phyloP scores from a whole-genome alignment of 768 basidiomycete genomes.

The Lactarius tabidus region DNA sequence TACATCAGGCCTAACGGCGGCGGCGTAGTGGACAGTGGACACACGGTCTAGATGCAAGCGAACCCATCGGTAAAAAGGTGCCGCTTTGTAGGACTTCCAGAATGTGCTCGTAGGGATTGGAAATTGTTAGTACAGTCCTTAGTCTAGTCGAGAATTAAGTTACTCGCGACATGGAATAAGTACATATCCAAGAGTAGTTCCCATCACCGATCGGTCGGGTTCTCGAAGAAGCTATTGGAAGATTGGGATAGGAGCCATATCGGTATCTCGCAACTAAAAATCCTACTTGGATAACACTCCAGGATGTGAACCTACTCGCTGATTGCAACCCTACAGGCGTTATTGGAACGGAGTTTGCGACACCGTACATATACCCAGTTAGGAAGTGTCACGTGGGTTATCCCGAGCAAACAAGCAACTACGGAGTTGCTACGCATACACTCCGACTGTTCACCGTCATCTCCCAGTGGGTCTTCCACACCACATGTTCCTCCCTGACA shows the following conservation, averaged over 20 bases:
- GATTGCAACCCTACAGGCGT: background rate
- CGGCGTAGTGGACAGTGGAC: background rate
- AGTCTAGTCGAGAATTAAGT: background rate
- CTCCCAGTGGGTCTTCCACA: conserved; percentile 19
- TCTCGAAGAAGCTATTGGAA: conserved; percentile 8
- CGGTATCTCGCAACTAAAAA: background rate
- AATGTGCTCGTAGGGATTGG: background rate
- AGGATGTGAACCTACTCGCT: background rate
- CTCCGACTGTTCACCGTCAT: conserved; percentile 7
- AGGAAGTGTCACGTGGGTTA: conserved; percentile 17
- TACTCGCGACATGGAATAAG: background rate
- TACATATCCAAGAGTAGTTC: background rate
- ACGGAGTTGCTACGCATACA: background rate
- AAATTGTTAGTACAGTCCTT: background rate
- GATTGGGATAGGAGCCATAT: conserved; percentile 14
- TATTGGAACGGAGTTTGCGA: background rate
- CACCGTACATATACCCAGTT: background rate
- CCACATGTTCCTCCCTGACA: background rate
- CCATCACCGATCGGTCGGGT: conserved; percentile 23
- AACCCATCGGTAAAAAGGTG: background rate
- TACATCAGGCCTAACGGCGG: background rate
- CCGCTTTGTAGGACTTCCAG: background rate
- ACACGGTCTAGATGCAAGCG: background rate
- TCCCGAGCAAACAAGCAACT: background rate
- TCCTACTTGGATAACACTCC: background rate